Conservation (phyloP, 805 yeast genomes). For the Yarrowia porcina region DNA sequence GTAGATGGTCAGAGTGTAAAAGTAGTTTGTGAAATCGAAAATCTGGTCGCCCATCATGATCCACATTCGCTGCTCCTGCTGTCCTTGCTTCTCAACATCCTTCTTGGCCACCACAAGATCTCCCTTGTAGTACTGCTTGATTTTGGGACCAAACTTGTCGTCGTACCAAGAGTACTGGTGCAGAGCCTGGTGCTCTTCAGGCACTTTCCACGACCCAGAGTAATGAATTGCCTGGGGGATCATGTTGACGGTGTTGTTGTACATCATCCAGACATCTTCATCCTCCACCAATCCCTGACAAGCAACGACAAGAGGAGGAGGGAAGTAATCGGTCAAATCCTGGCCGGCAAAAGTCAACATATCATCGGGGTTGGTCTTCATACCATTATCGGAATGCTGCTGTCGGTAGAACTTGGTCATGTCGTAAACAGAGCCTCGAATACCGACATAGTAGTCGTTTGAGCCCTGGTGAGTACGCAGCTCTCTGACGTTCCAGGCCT, state of each 20-base stretch:
- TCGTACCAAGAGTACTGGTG: conserved; percentile 41
- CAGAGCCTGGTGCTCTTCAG: conserved; percentile 37
- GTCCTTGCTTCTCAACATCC: conserved; percentile 32
- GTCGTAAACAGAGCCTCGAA: conserved; percentile 43
- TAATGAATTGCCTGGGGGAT: conserved; percentile 37
- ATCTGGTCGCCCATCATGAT: conserved; percentile 38
- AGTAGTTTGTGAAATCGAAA: conserved; percentile 42
- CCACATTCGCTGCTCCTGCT: conserved; percentile 35
- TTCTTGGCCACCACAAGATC: conserved; percentile 38
- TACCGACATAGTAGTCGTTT: conserved; percentile 41
- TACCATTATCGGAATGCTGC: conserved; percentile 44
- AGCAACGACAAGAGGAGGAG: conserved; percentile 42
- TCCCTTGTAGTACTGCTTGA: conserved; percentile 41
- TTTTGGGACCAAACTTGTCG: conserved; percentile 38
- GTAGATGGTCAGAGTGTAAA: conserved; percentile 35
- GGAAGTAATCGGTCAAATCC: conserved; percentile 42
- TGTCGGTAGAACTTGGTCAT: conserved; percentile 41
- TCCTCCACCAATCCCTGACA: conserved; percentile 42
- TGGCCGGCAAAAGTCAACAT: conserved; percentile 43
- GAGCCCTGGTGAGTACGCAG: conserved; percentile 41
- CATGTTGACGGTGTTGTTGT: conserved; percentile 36
- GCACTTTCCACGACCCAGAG: conserved; percentile 36
- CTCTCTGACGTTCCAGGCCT: conserved; percentile 42
- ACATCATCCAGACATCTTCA: conserved; percentile 33
- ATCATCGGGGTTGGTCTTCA: conserved; percentile 35